Base-by-base conservation (phyloP, 164 flowering plant genomes). In the Chloranthus sessilifolius region DNA sequence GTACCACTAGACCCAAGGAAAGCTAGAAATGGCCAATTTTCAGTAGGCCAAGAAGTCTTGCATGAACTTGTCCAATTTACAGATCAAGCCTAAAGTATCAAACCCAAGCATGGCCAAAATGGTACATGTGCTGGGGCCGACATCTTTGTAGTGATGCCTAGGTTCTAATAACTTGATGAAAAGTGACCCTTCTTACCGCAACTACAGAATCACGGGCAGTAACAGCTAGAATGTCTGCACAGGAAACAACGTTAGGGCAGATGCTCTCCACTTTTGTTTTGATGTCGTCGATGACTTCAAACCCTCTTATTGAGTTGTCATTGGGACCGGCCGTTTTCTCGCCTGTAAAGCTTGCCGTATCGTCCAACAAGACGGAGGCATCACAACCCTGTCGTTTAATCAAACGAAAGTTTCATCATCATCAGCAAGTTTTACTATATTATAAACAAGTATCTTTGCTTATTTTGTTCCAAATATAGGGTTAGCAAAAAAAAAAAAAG, bases 121-220 rank as follows among this genome's bases (percentile, higher is more conserved):
- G n/a, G n/a, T n/a, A n/a, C n/a, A n/a, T n/a, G n/a, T n/a, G n/a
- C n/a, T n/a, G n/a, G n/a, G n/a, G n/a, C n/a, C n/a, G n/a, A n/a
- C n/a, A n/a, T n/a, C n/a, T n/a, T n/a, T n/a, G n/a, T n/a, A n/a
- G n/a, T n/a, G n/a, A n/a, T n/a, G n/a, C n/a, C n/a, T n/a, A n/a
- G n/a, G n/a, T n/a, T n/a, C n/a, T n/a, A n/a, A n/a, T n/a, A n/a
- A n/a, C n/a, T n/a, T n/a, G n/a, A n/a, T n/a, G n/a, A n/a, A n/a
- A n/a, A n/a, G n/a, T n/a, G n/a, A n/a, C n/a, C n/a, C n/a, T n/a
- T n/a, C 27, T 19, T 41, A 53, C 56, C 15, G 47, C 38, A 1
- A 41, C 56, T 19, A 53, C 56, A 15, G 56, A 28, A 41, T 53
- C 56, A 19, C 56, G 47, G 22, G 56, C 56, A 10, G 56, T 47